phyloP scores from a whole-genome alignment of 768 basidiomycete species.

The Pisolithus marmoratus region DNA sequence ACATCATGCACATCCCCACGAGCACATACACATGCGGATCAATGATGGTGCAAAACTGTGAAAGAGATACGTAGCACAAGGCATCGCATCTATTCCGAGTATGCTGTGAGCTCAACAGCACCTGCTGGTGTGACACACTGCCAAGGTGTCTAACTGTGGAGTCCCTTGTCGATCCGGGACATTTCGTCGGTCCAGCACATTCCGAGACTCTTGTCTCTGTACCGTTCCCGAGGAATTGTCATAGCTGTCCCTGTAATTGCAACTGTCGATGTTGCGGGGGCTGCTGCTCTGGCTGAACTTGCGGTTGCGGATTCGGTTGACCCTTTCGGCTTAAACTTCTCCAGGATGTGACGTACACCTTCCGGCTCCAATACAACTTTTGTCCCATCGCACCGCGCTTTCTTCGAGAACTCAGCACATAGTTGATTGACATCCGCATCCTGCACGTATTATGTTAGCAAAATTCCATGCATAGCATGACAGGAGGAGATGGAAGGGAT shows the following conservation, averaged over 20 bases:
- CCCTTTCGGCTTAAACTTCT: constrained; percentile 32
- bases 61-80: too few species aligned
- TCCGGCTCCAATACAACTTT: constrained; percentile 69
- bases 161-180: background rate
- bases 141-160: background rate
- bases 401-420: constrained; percentile 72
- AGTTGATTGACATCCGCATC: constrained; percentile 75
- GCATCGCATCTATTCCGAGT: too few species aligned
- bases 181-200: too few species aligned
- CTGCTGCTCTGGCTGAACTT: constrained; percentile 5
- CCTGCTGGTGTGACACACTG: background rate
- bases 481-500: too few species aligned
- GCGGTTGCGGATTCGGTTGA: background rate
- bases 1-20: background rate
- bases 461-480: background rate
- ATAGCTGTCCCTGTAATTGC: background rate
- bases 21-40: background rate
- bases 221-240: background rate
- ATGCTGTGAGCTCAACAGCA: too few species aligned
- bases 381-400: constrained; percentile 80
- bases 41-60: too few species aligned
- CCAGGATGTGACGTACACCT: constrained; percentile 39
- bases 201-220: background rate
- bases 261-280: background rate
- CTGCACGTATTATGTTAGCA: constrained; percentile 29